Percentiles rank a stretch among this genome's conserved stretches.
These are phyloP conservation scores for Tilletia setariae DNA, from an alignment of 1,284 basidiomycete species.

Conservation along the genomic window DNA sequence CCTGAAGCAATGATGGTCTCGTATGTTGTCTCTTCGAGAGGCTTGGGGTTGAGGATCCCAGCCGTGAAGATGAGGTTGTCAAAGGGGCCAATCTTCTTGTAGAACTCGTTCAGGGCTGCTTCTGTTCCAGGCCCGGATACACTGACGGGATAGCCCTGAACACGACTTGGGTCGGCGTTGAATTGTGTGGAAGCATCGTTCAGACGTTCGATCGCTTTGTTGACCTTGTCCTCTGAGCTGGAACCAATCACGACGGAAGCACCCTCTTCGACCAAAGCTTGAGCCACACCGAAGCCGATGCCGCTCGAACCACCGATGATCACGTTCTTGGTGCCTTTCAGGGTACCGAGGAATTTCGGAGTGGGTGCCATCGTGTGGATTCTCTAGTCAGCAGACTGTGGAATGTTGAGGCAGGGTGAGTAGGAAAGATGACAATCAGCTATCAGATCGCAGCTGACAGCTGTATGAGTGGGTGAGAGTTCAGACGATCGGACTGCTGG, in stretches of 20 bases:
- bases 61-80: constrained; percentile 35
- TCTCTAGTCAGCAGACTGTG: no score
- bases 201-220: constrained; percentile 22
- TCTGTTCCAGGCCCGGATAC: constrained; percentile 23
- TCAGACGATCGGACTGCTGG: no score
- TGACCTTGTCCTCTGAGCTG: constrained; percentile 20
- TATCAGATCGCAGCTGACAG: no score
- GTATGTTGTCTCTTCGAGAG: constrained; percentile 23
- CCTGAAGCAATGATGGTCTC: constrained; percentile 24
- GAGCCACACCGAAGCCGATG: constrained; percentile 32
- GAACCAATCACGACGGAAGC: constrained; percentile 31
- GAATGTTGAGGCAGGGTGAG: no score
- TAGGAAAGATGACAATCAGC: no score
- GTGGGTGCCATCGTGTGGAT: not conserved
- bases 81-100: constrained; percentile 27
- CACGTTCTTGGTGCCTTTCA: constrained; percentile 19
- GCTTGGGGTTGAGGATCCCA: constrained; percentile 21
- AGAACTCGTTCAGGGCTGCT: constrained; percentile 21
- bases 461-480: no score
- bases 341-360: not conserved
- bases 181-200: constrained; percentile 25
- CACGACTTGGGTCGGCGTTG: constrained; percentile 31
- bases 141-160: constrained; percentile 25
- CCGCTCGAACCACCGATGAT: constrained; percentile 35
- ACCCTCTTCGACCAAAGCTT: constrained; percentile 34